Evolutionary conservation across 1,284 basidiomycete species (phyloP).

Genomic region (Pseudomicrostroma phylloplanum): DNA sequence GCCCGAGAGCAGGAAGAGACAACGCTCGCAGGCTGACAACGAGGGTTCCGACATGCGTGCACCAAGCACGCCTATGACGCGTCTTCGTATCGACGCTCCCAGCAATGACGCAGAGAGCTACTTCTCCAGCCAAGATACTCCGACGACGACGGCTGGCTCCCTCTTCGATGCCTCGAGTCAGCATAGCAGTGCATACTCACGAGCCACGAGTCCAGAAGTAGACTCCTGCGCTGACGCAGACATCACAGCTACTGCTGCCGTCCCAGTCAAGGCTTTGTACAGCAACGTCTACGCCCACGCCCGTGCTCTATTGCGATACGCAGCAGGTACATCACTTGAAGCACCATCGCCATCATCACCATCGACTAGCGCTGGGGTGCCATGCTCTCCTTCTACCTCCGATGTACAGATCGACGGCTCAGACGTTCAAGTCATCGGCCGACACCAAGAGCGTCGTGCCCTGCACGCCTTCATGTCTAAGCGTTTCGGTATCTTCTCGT

Average conservation of each 20-base stretch:
- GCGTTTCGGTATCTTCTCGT: conserved; percentile 28
- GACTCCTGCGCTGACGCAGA: conserved; percentile 15
- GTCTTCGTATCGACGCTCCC: conserved; percentile 14
- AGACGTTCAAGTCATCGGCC: conserved; percentile 45
- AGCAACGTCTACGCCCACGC: conserved; percentile 51
- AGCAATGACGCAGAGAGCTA: conserved; percentile 24
- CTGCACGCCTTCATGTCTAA: conserved; percentile 44
- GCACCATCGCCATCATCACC: conserved; percentile 23
- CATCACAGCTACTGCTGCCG: conserved; percentile 6
- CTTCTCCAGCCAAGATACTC: conserved; percentile 31
- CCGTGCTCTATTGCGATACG: conserved; percentile 46
- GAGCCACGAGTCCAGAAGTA: conserved; percentile 6
- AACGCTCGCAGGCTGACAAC: no score
- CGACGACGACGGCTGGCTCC: conserved; percentile 19
- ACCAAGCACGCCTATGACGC: conserved; percentile 5
- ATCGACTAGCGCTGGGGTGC: conserved; percentile 1
- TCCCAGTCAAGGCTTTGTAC: conserved; percentile 14
- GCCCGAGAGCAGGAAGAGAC: no score
- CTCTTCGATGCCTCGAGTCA: conserved; percentile 21
- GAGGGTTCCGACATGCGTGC: no score
- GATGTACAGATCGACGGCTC: conserved; percentile 17
- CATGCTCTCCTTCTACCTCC: background rate
- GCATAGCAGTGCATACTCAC: background rate
- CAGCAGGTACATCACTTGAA: conserved; percentile 21
- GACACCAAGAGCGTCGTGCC: conserved; percentile 38